phyloP scores from a whole-genome alignment of 2,329 filamentous ascomycete genomes.

The Ploettnerulaceae sp. region DNA sequence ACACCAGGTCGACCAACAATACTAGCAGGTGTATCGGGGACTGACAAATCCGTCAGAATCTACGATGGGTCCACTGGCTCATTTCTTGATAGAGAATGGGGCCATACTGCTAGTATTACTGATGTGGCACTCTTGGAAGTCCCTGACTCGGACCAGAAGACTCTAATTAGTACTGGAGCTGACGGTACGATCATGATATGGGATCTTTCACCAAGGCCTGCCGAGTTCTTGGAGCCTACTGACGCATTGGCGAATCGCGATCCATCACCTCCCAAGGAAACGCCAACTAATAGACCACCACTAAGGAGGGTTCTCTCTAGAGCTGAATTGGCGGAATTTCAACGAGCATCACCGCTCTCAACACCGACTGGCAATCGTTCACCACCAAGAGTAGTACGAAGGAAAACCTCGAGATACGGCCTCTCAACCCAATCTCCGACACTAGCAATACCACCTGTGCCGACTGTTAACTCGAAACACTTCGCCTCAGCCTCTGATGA shows the following conservation, averaged over 20 bases:
- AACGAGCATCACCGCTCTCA: conserved; percentile 43
- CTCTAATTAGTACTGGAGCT: conserved; percentile 68
- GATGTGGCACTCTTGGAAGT: conserved; percentile 67
- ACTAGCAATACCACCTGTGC: conserved; percentile 30
- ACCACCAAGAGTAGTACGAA: conserved; percentile 49
- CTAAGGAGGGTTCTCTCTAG: conserved; percentile 82
- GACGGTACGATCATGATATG: conserved; percentile 84
- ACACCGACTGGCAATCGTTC: conserved; percentile 45
- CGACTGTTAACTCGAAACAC: conserved; percentile 26
- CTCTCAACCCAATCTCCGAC: conserved; percentile 50
- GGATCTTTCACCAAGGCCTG: conserved; percentile 29
- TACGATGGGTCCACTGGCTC: conserved; percentile 75
- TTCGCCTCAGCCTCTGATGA: conserved; percentile 30
- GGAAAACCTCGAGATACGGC: conserved; percentile 48
- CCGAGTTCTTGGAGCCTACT: conserved; percentile 21
- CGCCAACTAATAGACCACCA: conserved; percentile 60
- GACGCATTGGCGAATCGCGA: conserved; percentile 22
- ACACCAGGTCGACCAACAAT: conserved; percentile 53
- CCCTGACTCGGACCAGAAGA: conserved; percentile 49
- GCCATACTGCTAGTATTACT: conserved; percentile 90
- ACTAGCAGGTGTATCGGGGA: conserved; percentile 84
- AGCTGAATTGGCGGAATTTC: conserved; percentile 79
- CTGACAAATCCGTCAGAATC: conserved; percentile 89
- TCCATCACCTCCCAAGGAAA: conserved; percentile 40
- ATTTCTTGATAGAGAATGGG: conserved; percentile 85